phyloP scores from a whole-genome alignment of 805 yeast genomes.

The Candida patagonica region DNA sequence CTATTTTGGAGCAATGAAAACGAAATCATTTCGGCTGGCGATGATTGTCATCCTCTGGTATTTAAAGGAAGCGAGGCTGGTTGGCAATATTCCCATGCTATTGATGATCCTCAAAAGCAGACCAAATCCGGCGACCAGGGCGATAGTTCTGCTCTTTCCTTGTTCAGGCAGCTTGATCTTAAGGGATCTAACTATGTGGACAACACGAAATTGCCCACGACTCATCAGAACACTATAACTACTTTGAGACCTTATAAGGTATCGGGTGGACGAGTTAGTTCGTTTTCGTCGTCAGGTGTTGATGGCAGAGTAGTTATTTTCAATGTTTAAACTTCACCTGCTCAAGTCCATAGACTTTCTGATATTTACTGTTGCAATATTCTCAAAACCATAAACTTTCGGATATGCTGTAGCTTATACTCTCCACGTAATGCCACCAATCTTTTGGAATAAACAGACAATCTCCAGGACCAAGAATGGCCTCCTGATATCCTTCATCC shows the following conservation, averaged over 20 bases:
- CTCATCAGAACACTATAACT: constrained; percentile 84
- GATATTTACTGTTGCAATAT: background rate
- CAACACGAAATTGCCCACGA: constrained; percentile 49
- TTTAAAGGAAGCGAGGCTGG: constrained; percentile 59
- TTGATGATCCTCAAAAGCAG: constrained; percentile 46
- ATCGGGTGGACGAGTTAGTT: constrained; percentile 41
- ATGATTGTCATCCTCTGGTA: constrained; percentile 81
- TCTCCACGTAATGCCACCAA: constrained; percentile 24
- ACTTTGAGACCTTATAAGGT: constrained; percentile 44
- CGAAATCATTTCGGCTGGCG: constrained; percentile 80
- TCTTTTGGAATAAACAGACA: constrained; percentile 20
- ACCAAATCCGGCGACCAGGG: constrained; percentile 36
- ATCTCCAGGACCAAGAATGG: constrained; percentile 21
- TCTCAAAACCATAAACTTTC: constrained; percentile 21
- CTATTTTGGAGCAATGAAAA: constrained; percentile 59
- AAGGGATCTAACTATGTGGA: constrained; percentile 61
- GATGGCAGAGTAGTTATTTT: constrained; percentile 90
- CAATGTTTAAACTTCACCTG: constrained; percentile 34
- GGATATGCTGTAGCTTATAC: constrained; percentile 16
- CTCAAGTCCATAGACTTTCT: background rate
- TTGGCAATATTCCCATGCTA: constrained; percentile 50
- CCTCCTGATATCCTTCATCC: constrained; percentile 18
- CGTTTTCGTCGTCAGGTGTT: constrained; percentile 68
- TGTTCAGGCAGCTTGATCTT: constrained; percentile 92
- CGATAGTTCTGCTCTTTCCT: constrained; percentile 52